A percentile compares a stretch with the other conserved stretches of the same genome.
phyloP scores from a whole-genome alignment of 176 grass and related monocot genomes.

The Ensete ventricosum region DNA sequence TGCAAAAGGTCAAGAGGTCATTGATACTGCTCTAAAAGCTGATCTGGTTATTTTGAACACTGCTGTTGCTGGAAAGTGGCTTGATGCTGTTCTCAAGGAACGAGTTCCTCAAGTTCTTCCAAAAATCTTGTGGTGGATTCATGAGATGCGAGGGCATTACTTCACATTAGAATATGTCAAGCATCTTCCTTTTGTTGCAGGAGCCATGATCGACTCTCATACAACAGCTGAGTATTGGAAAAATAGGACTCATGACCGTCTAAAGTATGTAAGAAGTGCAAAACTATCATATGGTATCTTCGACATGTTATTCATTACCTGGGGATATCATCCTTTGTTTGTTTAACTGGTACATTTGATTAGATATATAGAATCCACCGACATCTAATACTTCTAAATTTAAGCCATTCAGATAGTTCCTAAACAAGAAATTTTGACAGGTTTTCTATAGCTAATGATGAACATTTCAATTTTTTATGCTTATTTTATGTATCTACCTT shows the following conservation, averaged over 20 bases:
- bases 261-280: constrained; percentile 59
- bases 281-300: constrained; percentile 4
- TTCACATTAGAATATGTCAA: constrained; percentile 90
- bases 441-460: not conserved
- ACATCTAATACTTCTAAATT: not conserved
- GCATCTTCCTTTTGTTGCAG: constrained; percentile 81
- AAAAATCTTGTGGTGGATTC: constrained; percentile 98
- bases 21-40: constrained; percentile 63
- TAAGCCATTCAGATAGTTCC: not conserved
- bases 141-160: constrained; percentile 99
- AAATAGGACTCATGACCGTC: constrained; percentile 63
- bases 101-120: constrained; percentile 67
- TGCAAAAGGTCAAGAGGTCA: constrained; percentile 59
- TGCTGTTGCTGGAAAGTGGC: constrained; percentile 89
- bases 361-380: not conserved
- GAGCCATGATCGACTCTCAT: constrained; percentile 90
- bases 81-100: constrained; percentile 79
- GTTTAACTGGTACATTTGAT: not conserved
- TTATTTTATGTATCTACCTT: not conserved
- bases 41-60: constrained; percentile 91
- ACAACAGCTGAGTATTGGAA: constrained; percentile 89
- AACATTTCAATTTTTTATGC: not conserved
- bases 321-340: not conserved
- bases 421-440: not conserved
- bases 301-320: not conserved